Evolutionary conservation across 1,284 basidiomycete genomes (phyloP), one percentile per base, ranked within the genome.

Genomic region (Stereum hirsutum): DNA sequence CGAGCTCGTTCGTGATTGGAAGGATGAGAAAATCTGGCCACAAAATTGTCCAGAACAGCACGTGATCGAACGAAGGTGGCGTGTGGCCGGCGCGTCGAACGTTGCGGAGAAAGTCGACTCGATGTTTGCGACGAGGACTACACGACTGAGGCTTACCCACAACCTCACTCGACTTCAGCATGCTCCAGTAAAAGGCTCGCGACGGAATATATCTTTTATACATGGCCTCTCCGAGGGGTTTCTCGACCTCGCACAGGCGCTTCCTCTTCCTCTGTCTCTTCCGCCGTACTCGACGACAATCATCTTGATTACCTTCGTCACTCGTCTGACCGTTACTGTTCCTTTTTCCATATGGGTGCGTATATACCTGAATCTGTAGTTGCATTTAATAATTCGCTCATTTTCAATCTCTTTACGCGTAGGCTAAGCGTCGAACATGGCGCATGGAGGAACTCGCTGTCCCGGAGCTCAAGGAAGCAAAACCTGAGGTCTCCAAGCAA

Each of bases 301-400:
- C 48, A 81, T 93, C 34, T 57, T 89, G 3, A 67, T 81, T 45
- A 88, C 89, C 1, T 59, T 89, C 36, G 54, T 74, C 11, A 69
- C 81, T 26, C 78, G 91, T 51, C 63, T 82, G 6, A 63, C 68
- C 0, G 57, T 79, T 39, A 80, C 89, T 1, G 68, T 91, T 5
- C 91, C 90, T 15, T 69, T 88, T 47, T 78, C 83, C 47, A 57
- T 90, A 60, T 93, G 89, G 90, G 89, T 91, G 52, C 52, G 77
- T 61, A 17, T 7, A 20, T 36, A 24, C 6, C 21, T 39, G 17
- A 5, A 19, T 21, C 23, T 39, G 12, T 20, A 36, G 23, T 24
- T 39, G 25, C 20, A n/a, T n/a, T n/a, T n/a, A 15, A 25, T 41
- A 28, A 10, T 12, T 30, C 43, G 37, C 43, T 21, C 42, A 33